phyloP scores from a whole-genome alignment of 768 basidiomycete genomes.

The Suillus clintonianus region DNA sequence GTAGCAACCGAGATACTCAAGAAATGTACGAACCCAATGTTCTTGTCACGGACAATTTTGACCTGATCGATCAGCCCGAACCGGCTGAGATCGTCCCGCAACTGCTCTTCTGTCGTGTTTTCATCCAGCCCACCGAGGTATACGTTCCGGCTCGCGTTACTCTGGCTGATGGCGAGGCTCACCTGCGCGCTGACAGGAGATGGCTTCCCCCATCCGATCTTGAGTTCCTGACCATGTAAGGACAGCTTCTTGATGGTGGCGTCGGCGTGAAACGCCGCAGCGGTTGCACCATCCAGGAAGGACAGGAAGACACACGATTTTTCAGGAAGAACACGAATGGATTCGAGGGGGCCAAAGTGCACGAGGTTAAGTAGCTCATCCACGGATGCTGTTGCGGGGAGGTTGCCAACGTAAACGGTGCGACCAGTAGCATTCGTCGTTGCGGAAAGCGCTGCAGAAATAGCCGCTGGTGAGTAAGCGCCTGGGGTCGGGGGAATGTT shows the following conservation, averaged over 20 bases:
- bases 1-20: slow-evolving; percentile 92
- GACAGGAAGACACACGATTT: slow-evolving; percentile 98
- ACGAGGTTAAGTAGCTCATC: slow-evolving; percentile 98
- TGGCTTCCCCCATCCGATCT: slow-evolving; percentile 99
- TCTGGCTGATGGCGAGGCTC: slow-evolving; percentile 84
- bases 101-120: slow-evolving; percentile 84
- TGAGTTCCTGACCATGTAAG: slow-evolving; percentile 93
- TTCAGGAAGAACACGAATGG: slow-evolving; percentile 91
- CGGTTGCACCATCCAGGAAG: slow-evolving; percentile 91
- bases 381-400: slow-evolving; percentile 93
- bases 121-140: slow-evolving; percentile 95
- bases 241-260: slow-evolving; percentile 92
- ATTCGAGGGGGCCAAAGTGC: slow-evolving; percentile 95
- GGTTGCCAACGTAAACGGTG: slow-evolving; percentile 96
- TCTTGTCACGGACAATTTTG: slow-evolving; percentile 99
- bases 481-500: slow-evolving; percentile 72
- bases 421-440: slow-evolving; percentile 67
- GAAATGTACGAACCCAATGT: slow-evolving; percentile 99
- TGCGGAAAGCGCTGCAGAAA: slow-evolving; percentile 69
- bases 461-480: slow-evolving; percentile 77
- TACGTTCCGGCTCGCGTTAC: slow-evolving; percentile 93
- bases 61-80: slow-evolving; percentile 99
- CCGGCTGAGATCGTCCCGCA: slow-evolving; percentile 87
- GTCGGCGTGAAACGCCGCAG: slow-evolving; percentile 96
- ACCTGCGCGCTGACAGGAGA: slow-evolving; percentile 86